Conservation (phyloP, 176 grass and related monocot genomes). For the Melocanna baccifera region DNA sequence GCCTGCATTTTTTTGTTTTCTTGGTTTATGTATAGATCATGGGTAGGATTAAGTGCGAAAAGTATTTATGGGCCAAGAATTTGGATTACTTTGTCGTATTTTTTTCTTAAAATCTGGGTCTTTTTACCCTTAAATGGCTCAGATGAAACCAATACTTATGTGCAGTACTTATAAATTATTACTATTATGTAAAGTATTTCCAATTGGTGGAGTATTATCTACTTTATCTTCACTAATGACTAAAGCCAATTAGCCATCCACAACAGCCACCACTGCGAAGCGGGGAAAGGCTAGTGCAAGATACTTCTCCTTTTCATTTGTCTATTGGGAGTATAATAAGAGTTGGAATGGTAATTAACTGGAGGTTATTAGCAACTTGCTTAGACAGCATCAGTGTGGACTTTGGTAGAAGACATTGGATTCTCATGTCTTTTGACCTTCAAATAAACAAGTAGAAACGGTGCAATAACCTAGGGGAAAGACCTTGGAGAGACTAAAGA, state of each 20-base stretch:
- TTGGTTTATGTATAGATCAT: background rate
- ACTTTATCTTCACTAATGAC: background rate
- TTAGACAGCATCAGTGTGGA: conserved; percentile 20
- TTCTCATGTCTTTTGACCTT: conserved; percentile 60
- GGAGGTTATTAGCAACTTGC: conserved; percentile 7
- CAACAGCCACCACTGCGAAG: conserved; percentile 21
- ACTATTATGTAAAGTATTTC: background rate
- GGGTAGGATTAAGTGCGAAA: background rate
- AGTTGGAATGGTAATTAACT: background rate
- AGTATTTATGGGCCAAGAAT: background rate
- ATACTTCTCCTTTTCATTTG: conserved; percentile 13
- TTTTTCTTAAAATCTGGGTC: too few relatives aligned
- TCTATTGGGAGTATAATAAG: background rate
- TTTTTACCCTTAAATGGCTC: background rate
- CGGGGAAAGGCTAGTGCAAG: background rate
- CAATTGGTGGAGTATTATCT: background rate
- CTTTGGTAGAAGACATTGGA: conserved; percentile 51
- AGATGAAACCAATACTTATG: too few relatives aligned
- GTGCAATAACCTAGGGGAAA: conserved; percentile 25
- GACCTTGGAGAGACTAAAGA: conserved; percentile 38
- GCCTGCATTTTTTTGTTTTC: background rate
- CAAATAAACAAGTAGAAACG: conserved; percentile 34
- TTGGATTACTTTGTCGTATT: background rate
- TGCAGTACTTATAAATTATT: background rate
- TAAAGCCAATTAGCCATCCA: background rate